Evolutionary conservation across 768 basidiomycete genomes (phyloP).

Genomic region (Favolaschia claudopus): DNA sequence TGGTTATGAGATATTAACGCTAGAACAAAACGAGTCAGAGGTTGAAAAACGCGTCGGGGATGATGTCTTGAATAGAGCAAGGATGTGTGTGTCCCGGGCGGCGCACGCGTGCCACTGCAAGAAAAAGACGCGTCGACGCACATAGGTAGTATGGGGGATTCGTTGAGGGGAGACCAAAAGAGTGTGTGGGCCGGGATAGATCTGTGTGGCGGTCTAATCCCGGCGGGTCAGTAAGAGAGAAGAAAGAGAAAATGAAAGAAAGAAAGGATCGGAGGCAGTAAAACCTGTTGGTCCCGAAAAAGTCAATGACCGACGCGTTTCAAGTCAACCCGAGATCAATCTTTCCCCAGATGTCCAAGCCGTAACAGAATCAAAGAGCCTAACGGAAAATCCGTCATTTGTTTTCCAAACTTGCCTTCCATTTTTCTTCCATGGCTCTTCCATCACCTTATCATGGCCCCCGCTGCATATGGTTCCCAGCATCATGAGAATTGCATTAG

Average conservation of each 20-base stretch:
- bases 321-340: constrained; percentile 10
- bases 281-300: not conserved
- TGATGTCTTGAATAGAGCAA: not conserved
- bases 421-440: no score
- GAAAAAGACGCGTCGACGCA: constrained; percentile 23
- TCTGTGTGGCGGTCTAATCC: constrained; percentile 1
- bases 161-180: not conserved
- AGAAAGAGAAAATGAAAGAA: constrained; percentile 36
- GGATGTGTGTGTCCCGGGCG: not conserved
- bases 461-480: constrained; percentile 12
- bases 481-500: constrained; percentile 24
- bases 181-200: constrained; percentile 15
- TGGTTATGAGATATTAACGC: constrained; percentile 30
- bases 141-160: constrained; percentile 13
- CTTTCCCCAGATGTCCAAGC: no score
- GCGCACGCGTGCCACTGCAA: no score
- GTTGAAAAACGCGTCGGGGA: constrained; percentile 10
- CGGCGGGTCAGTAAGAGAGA: constrained; percentile 34
- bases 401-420: no score
- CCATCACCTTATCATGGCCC: constrained; percentile 5
- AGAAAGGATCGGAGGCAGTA: constrained; percentile 32
- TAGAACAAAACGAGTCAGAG: constrained; percentile 24
- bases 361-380: no score
- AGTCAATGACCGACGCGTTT: not conserved
- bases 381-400: no score